phyloP scores from a whole-genome alignment of 352 stramenopile genomes.

The Globisporangium spinosum region DNA sequence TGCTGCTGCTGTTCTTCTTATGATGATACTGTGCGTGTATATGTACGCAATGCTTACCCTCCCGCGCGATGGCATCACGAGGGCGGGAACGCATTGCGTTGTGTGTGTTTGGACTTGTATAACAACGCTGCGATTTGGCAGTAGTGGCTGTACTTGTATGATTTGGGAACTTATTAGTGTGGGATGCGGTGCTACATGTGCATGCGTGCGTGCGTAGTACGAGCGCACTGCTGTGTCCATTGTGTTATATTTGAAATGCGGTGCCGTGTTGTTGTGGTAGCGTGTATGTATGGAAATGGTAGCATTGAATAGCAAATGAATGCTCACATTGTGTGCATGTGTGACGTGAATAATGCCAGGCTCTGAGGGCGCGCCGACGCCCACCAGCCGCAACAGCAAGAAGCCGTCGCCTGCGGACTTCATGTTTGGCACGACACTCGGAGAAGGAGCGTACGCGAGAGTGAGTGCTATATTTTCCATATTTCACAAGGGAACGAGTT shows the following conservation, averaged over 20 bases:
- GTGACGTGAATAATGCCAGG: conserved; percentile 15
- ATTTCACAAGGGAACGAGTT: neutral
- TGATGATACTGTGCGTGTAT: neutral
- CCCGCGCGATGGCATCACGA: neutral
- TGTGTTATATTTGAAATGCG: neutral
- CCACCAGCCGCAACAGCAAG: conserved; percentile 40
- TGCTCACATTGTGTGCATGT: neutral
- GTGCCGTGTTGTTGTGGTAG: neutral
- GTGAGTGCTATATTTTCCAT: conserved; percentile 28
- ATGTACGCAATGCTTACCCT: neutral
- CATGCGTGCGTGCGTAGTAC: neutral
- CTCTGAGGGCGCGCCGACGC: conserved; percentile 29
- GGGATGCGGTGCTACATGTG: neutral
- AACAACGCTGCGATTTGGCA: neutral
- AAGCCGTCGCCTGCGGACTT: conserved; percentile 85
- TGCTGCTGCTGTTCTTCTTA: neutral
- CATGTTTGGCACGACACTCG: conserved; percentile 86
- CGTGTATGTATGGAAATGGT: neutral
- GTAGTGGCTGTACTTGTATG: neutral
- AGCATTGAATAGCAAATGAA: neutral
- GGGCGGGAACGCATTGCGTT: neutral
- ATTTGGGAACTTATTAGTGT: neutral
- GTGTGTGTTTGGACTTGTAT: neutral
- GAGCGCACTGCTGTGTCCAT: neutral
- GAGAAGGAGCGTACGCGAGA: conserved; percentile 84